Percentiles rank a stretch among this genome's conserved stretches.
These are phyloP conservation scores for Penicillium sp. DNA, from an alignment of 2,329 filamentous ascomycete species.

Conservation along the genomic window DNA sequence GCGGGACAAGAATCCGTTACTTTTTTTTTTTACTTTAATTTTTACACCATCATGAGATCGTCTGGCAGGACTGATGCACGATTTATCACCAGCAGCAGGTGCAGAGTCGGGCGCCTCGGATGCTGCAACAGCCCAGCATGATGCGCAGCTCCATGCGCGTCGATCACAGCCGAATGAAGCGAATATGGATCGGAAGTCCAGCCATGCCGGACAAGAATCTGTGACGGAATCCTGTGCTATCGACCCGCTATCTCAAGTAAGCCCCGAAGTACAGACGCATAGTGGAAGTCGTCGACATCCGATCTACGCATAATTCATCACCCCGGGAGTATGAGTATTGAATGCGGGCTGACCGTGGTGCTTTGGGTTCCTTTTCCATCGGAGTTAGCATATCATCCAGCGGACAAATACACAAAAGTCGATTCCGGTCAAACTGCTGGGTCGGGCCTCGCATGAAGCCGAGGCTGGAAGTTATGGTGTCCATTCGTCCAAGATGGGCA, in stretches of 20 bases:
- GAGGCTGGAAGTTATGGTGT: constrained; percentile 35
- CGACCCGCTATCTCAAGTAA: constrained; percentile 62
- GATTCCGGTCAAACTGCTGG: constrained; percentile 43
- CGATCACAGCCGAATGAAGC: constrained; percentile 17
- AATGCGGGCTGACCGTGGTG: constrained; percentile 3
- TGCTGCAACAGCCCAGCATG: constrained; percentile 25
- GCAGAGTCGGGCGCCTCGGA: constrained; percentile 23
- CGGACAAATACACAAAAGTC: constrained; percentile 60
- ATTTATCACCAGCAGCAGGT: constrained; percentile 14
- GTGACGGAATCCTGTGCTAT: constrained; percentile 45
- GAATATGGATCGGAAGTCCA: constrained; percentile 20
- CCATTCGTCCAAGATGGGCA: constrained; percentile 24
- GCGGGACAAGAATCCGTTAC: neutral
- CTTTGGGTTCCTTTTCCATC: neutral
- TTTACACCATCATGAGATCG: neutral
- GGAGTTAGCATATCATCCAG: constrained; percentile 54
- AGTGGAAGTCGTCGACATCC: too few species aligned
- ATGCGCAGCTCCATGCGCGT: constrained; percentile 22
- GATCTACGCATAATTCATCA: too few species aligned
- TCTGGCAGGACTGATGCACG: neutral
- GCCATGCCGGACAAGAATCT: constrained; percentile 22
- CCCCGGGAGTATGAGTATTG: neutral
- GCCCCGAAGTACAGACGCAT: neutral
- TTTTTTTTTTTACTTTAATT: neutral
- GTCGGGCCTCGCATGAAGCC: constrained; percentile 37